These are phyloP conservation scores for Lathyrus oleraceus DNA, from an alignment of 306 rosid genomes.

Conservation along the genomic window DNA sequence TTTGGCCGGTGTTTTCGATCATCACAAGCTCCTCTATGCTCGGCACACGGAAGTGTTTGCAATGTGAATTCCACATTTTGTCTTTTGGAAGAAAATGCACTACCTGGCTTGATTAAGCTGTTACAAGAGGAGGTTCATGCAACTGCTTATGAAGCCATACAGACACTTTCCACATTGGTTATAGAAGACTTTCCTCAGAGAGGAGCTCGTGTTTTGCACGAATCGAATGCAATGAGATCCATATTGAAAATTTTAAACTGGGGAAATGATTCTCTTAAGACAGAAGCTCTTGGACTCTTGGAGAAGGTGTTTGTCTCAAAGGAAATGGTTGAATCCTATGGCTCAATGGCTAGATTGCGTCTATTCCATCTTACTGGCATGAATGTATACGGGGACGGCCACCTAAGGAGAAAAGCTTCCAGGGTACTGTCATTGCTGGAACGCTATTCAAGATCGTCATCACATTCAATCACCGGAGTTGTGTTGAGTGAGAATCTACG, in stretches of 20 bases:
- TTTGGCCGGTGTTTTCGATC: slow-evolving; percentile 51
- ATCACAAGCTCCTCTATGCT: slow-evolving; percentile 46
- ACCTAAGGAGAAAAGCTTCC: slow-evolving; percentile 61
- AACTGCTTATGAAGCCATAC: slow-evolving; percentile 75
- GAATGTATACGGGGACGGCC: slow-evolving; percentile 52
- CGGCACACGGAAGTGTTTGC: slow-evolving; percentile 69
- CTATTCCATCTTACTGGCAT: slow-evolving; percentile 54
- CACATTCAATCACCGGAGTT: slow-evolving; percentile 51
- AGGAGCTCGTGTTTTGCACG: slow-evolving; percentile 70
- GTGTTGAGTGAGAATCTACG: neutral
- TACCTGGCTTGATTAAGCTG: slow-evolving; percentile 62
- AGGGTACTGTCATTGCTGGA: slow-evolving; percentile 61
- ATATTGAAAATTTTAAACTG: slow-evolving; percentile 57
- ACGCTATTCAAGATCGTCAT: slow-evolving; percentile 68
- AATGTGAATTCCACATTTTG: slow-evolving; percentile 59
- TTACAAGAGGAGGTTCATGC: slow-evolving; percentile 65
- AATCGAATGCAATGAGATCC: slow-evolving; percentile 54
- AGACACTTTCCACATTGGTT: slow-evolving; percentile 76
- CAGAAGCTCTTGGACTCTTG: slow-evolving; percentile 63
- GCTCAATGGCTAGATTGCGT: slow-evolving; percentile 48
- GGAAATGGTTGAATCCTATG: slow-evolving; percentile 69
- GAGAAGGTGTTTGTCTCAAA: slow-evolving; percentile 68
- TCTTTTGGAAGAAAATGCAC: slow-evolving; percentile 64
- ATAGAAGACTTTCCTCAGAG: slow-evolving; percentile 56
- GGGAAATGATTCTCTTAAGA: slow-evolving; percentile 66